Percentiles rank a stretch among this genome's conserved stretches.
phyloP scores from a whole-genome alignment of 2,329 filamentous ascomycete species.

The Ophiocordyceps australis region DNA sequence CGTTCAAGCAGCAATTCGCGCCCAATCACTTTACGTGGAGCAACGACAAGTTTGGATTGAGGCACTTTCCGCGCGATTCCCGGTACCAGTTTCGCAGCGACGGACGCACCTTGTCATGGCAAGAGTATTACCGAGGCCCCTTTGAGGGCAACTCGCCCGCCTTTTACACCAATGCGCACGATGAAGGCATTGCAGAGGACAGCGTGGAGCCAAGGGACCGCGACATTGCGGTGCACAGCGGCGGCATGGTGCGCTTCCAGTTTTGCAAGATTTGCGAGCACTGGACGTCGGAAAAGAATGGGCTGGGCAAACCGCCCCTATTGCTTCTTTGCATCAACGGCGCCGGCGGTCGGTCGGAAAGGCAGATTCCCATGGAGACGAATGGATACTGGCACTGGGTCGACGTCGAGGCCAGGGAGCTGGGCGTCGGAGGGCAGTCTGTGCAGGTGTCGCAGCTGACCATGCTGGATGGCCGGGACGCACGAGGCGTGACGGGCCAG shows the following conservation, averaged over 20 bases:
- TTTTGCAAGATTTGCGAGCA: constrained; percentile 68
- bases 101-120: constrained; percentile 51
- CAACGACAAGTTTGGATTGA: constrained; percentile 67
- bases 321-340: constrained; percentile 53
- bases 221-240: constrained; percentile 40
- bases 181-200: constrained; percentile 33
- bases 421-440: constrained; percentile 53
- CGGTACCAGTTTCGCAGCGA: constrained; percentile 59
- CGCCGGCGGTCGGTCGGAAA: constrained; percentile 45
- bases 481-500: constrained; percentile 26
- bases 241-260: constrained; percentile 51
- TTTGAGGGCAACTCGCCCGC: constrained; percentile 26
- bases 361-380: constrained; percentile 54
- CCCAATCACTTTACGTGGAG: constrained; percentile 38
- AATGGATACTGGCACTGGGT: constrained; percentile 69
- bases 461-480: constrained; percentile 24
- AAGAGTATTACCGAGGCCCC: constrained; percentile 59
- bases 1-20: constrained; percentile 51
- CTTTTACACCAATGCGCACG: constrained; percentile 23
- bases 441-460: constrained; percentile 46
- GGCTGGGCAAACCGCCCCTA: constrained; percentile 45
- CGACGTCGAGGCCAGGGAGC: constrained; percentile 47
- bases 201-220: constrained; percentile 36
- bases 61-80: constrained; percentile 58
- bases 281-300: constrained; percentile 57